Percentiles rank a stretch among this genome's conserved stretches.
These are phyloP conservation scores for Ophiostoma novo-ulmi DNA, from an alignment of 2,329 filamentous ascomycete genomes.

Conservation along the genomic window DNA sequence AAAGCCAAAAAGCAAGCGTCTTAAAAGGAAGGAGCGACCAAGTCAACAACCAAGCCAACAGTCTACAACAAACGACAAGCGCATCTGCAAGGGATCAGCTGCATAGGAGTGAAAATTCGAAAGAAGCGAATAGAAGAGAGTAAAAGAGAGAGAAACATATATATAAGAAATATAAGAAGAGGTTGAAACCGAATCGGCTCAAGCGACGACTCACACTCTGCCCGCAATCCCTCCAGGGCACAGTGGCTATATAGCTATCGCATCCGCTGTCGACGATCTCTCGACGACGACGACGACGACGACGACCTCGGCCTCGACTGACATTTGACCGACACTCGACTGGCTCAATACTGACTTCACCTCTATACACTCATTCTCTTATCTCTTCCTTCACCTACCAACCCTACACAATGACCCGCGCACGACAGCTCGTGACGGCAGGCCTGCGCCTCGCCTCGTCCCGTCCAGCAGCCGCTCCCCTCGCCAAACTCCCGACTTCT, in stretches of 20 bases:
- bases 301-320: not conserved
- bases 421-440: conserved; percentile 11
- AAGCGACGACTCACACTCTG: not conserved
- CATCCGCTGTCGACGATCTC: not conserved
- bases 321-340: not conserved
- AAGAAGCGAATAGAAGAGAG: not conserved
- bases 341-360: not conserved
- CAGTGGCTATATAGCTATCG: conserved; percentile 5
- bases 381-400: not conserved
- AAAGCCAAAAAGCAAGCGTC: conserved; percentile 2
- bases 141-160: not conserved
- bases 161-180: not conserved
- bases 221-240: not conserved
- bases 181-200: not conserved
- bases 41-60: conserved; percentile 7
- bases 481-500: not conserved
- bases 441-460: conserved; percentile 15
- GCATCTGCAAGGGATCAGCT: conserved; percentile 6
- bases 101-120: not conserved
- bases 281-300: not conserved
- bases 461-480: not conserved
- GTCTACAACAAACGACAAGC: not conserved
- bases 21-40: not conserved
- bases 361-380: not conserved
- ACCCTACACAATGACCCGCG: not conserved